Evolutionary conservation across 2,329 filamentous ascomycete genomes (phyloP).

Genomic region (Penicillium sclerotigenum): DNA sequence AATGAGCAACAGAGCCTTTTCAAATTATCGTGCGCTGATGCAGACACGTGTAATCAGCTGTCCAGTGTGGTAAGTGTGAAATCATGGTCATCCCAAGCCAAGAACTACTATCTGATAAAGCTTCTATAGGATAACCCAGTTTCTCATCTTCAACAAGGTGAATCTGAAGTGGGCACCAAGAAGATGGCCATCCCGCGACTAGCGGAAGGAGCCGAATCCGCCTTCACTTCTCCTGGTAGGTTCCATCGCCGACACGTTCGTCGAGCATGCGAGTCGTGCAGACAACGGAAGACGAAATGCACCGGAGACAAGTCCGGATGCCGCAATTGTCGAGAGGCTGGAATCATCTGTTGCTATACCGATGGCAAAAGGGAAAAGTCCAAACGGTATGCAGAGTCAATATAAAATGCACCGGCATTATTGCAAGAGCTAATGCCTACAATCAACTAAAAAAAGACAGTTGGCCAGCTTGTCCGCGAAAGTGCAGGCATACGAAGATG

Average conservation of each 20-base stretch:
- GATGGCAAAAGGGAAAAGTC: slow-evolving; percentile 47
- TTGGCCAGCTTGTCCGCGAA: slow-evolving; percentile 43
- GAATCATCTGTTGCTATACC: slow-evolving; percentile 45
- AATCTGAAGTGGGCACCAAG: slow-evolving; percentile 23
- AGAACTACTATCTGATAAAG: slow-evolving; percentile 8
- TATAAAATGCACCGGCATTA: not conserved
- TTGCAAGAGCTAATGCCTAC: not conserved
- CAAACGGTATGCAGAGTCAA: slow-evolving; percentile 35
- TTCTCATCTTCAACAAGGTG: slow-evolving; percentile 22
- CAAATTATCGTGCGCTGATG: slow-evolving; percentile 31
- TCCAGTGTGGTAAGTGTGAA: slow-evolving; percentile 27
- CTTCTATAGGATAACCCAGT: slow-evolving; percentile 25
- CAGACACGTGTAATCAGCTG: slow-evolving; percentile 30
- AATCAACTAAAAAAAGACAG: slow-evolving; percentile 28
- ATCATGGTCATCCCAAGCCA: not conserved
- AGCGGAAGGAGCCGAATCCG: slow-evolving; percentile 33
- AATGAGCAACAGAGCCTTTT: slow-evolving; percentile 32
- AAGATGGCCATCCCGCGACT: slow-evolving; percentile 41
- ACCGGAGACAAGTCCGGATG: slow-evolving; percentile 46
- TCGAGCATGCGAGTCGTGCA: slow-evolving; percentile 46
- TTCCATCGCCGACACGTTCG: slow-evolving; percentile 39
- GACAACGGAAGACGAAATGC: slow-evolving; percentile 47
- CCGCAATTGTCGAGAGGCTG: slow-evolving; percentile 43
- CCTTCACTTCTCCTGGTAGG: slow-evolving; percentile 33
- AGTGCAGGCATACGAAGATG: slow-evolving; percentile 41